These are phyloP conservation scores for Articulospora tetracladia DNA, from an alignment of 495 filamentous ascomycete genomes.

Conservation along the genomic window DNA sequence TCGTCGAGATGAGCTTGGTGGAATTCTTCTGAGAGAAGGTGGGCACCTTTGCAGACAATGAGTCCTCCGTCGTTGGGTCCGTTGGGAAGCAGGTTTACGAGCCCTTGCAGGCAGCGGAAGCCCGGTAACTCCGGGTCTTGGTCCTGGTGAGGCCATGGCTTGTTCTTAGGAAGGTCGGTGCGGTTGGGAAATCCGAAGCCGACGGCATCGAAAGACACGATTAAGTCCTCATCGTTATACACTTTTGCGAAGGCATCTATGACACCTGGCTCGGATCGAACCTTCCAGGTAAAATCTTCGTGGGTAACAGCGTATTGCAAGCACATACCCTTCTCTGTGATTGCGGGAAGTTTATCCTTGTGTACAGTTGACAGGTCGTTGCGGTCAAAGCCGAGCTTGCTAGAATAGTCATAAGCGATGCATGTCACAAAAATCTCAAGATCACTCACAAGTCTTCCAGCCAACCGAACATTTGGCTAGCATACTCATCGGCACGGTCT, in stretches of 20 bases:
- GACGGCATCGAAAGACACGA: slow-evolving; percentile 42
- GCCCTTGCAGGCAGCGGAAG: slow-evolving; percentile 43
- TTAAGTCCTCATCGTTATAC: slow-evolving; percentile 37
- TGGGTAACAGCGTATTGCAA: slow-evolving; percentile 36
- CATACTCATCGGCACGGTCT: background rate
- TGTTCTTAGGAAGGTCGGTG: slow-evolving; percentile 32
- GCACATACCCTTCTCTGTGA: slow-evolving; percentile 42
- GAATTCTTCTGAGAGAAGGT: slow-evolving; percentile 33
- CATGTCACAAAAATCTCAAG: background rate
- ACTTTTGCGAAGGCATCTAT: slow-evolving; percentile 37
- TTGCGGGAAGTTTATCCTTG: slow-evolving; percentile 33
- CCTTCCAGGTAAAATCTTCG: slow-evolving; percentile 40
- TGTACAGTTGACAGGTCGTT: slow-evolving; percentile 34
- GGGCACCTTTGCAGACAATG: slow-evolving; percentile 34
- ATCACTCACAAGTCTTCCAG: slow-evolving; percentile 26
- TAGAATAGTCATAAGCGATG: slow-evolving; percentile 1
- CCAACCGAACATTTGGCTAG: background rate
- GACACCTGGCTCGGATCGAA: slow-evolving; percentile 39
- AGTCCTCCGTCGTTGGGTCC: slow-evolving; percentile 43
- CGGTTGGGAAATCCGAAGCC: slow-evolving; percentile 38
- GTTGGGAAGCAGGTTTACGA: slow-evolving; percentile 39
- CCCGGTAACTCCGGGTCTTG: slow-evolving; percentile 37
- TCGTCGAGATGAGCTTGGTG: slow-evolving; percentile 32
- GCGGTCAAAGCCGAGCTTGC: slow-evolving; percentile 34
- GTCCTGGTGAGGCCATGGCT: slow-evolving; percentile 45